A percentile compares a stretch with the other conserved stretches of the same genome.
Evolutionary conservation across 345 rosid species (phyloP).

Genomic region (Aquilaria yunnanensis): DNA sequence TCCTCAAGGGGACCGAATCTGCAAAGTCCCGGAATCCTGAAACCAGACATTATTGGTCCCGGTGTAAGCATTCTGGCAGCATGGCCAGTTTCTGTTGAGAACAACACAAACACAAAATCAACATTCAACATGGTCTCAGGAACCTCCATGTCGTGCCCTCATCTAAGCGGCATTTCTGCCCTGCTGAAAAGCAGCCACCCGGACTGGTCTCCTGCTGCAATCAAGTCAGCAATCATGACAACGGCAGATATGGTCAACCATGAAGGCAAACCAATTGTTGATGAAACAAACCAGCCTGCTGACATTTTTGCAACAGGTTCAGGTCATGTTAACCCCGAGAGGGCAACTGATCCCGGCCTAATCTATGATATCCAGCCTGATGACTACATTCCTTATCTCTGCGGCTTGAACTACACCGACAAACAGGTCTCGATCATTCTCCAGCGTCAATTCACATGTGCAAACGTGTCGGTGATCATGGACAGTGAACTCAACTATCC

Average conservation of each 20-base stretch:
- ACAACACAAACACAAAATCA: slow-evolving; percentile 9
- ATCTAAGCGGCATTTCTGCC: slow-evolving; percentile 41
- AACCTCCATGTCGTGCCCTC: slow-evolving; percentile 58
- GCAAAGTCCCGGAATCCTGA: slow-evolving; percentile 34
- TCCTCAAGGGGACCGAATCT: slow-evolving; percentile 37
- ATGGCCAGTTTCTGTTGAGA: slow-evolving; percentile 25
- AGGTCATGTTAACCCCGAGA: slow-evolving; percentile 52
- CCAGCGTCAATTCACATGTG: slow-evolving; percentile 17
- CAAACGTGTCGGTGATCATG: slow-evolving; percentile 7
- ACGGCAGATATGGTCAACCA: slow-evolving; percentile 19
- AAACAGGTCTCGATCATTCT: slow-evolving; percentile 13
- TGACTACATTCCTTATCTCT: slow-evolving; percentile 41
- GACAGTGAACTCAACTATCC: slow-evolving; percentile 35
- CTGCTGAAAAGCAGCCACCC: slow-evolving; percentile 38
- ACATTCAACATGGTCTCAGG: slow-evolving; percentile 33
- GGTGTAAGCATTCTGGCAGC: slow-evolving; percentile 34
- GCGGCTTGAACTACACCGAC: slow-evolving; percentile 36
- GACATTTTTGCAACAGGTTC: slow-evolving; percentile 56
- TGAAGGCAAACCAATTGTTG: slow-evolving; percentile 30
- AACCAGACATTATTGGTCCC: slow-evolving; percentile 42
- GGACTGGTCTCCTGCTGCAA: slow-evolving; percentile 39
- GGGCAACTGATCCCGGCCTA: slow-evolving; percentile 53
- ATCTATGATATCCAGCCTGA: slow-evolving; percentile 42
- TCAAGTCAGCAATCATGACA: slow-evolving; percentile 48
- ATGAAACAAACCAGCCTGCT: slow-evolving; percentile 39